Percentiles rank a stretch among this genome's conserved stretches.
These are phyloP conservation scores for Eremomyces bilateralis DNA, from an alignment of 495 filamentous ascomycete genomes.

Conservation along the genomic window DNA sequence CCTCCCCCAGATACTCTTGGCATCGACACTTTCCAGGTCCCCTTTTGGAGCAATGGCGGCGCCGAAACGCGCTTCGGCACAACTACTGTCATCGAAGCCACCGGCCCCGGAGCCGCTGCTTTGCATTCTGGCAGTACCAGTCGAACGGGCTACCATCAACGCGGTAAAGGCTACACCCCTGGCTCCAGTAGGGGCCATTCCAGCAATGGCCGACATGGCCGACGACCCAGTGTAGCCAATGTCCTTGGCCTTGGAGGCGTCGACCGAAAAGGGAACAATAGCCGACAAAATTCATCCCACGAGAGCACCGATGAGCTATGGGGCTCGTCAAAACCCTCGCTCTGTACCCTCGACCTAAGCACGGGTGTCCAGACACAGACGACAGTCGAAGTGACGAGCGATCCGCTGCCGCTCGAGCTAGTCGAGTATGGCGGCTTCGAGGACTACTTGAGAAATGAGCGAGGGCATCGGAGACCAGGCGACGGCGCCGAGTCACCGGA, in stretches of 20 bases:
- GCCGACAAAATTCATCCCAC: too few species aligned
- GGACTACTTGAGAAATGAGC: background rate
- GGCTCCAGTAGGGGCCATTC: too few species aligned
- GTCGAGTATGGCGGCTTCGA: slow-evolving; percentile 7
- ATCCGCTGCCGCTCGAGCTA: slow-evolving; percentile 7
- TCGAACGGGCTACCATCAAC: background rate
- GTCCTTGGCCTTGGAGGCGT: too few species aligned
- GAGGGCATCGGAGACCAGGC: background rate
- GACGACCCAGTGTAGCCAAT: too few species aligned
- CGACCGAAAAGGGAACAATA: too few species aligned
- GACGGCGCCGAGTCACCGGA: background rate
- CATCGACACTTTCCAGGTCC: slow-evolving; percentile 11
- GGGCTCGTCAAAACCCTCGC: too few species aligned
- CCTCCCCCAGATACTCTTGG: slow-evolving; percentile 10
- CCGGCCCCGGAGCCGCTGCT: background rate
- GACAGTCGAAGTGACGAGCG: slow-evolving; percentile 8
- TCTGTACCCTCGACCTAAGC: background rate
- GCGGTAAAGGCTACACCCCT: background rate
- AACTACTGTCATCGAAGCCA: slow-evolving; percentile 6
- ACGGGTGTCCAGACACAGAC: slow-evolving; percentile 10
- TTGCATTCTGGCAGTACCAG: background rate
- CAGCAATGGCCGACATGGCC: too few species aligned
- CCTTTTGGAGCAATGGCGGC: slow-evolving; percentile 8
- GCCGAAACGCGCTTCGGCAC: slow-evolving; percentile 8
- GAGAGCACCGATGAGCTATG: slow-evolving; percentile 8